Evolutionary conservation across 2,329 filamentous ascomycete genomes (phyloP).

Genomic region (Emmonsiellopsis sp.): DNA sequence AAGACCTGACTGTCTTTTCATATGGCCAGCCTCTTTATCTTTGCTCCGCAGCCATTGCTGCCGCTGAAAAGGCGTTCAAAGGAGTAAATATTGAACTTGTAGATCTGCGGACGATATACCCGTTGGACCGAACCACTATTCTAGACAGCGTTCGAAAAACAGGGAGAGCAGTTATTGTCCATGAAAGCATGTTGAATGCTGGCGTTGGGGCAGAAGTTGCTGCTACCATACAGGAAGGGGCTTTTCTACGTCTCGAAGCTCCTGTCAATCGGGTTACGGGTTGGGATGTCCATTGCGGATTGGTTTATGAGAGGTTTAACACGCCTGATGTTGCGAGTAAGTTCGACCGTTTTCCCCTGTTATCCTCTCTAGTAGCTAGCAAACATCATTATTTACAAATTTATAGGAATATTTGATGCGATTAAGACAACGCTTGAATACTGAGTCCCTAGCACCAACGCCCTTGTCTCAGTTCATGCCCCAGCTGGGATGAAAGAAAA

Average conservation of each 20-base stretch:
- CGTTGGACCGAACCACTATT: conserved; percentile 78
- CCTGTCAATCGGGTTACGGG: conserved; percentile 77
- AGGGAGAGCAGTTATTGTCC: conserved; percentile 75
- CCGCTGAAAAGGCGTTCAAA: conserved; percentile 60
- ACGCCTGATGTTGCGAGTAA: conserved; percentile 79
- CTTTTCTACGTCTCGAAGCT: conserved; percentile 75
- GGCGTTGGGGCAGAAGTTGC: conserved; percentile 85
- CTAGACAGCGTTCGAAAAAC: conserved; percentile 80
- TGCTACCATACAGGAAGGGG: conserved; percentile 77
- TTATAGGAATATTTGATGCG: conserved; percentile 58
- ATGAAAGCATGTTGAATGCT: conserved; percentile 85
- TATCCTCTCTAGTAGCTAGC: neutral
- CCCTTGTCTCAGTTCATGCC: no score
- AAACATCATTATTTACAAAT: conserved; percentile 5
- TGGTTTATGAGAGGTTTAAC: conserved; percentile 72
- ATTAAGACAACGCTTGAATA: conserved; percentile 61
- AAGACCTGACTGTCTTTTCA: conserved; percentile 72
- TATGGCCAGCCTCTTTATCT: conserved; percentile 87
- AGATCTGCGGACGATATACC: conserved; percentile 79
- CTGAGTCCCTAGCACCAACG: conserved; percentile 26
- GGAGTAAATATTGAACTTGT: conserved; percentile 76
- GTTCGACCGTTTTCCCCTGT: conserved; percentile 31
- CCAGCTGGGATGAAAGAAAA: neutral
- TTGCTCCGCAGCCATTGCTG: conserved; percentile 66
- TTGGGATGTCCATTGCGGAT: conserved; percentile 77